Evolutionary conservation across 1,284 basidiomycete genomes (phyloP).

Genomic region (Cryptococcus sp.): DNA sequence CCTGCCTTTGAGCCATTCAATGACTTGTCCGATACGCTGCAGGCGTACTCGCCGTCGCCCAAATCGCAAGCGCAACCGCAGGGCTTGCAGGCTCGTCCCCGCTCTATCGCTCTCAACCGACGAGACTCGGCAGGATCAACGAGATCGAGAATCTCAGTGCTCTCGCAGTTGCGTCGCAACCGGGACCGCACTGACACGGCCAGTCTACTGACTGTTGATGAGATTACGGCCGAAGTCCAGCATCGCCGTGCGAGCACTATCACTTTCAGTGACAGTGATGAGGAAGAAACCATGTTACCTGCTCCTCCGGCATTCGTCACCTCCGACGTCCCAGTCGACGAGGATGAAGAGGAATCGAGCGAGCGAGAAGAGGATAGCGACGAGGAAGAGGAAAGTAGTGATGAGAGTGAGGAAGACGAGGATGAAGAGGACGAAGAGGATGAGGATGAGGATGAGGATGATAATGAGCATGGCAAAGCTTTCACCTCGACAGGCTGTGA

Average conservation of each 20-base stretch:
- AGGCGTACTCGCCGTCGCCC: slow-evolving; percentile 47
- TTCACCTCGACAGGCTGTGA: slow-evolving; percentile 67
- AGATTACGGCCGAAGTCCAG: slow-evolving; percentile 96
- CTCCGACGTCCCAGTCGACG: slow-evolving; percentile 9
- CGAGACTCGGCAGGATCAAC: slow-evolving; percentile 57
- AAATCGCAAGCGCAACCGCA: background rate
- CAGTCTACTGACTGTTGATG: slow-evolving; percentile 91
- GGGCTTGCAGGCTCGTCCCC: slow-evolving; percentile 26
- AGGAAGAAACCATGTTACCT: slow-evolving; percentile 21
- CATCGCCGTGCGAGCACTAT: slow-evolving; percentile 65
- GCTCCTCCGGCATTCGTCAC: slow-evolving; percentile 17
- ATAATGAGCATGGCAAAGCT: slow-evolving; percentile 56
- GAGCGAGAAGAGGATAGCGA: slow-evolving; percentile 34
- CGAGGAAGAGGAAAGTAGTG: slow-evolving; percentile 35
- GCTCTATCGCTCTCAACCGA: slow-evolving; percentile 55
- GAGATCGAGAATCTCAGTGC: slow-evolving; percentile 66
- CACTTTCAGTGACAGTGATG: slow-evolving; percentile 52
- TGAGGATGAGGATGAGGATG: slow-evolving; percentile 55
- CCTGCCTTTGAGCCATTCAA: slow-evolving; percentile 78
- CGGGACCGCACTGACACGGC: slow-evolving; percentile 84
- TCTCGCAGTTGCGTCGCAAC: slow-evolving; percentile 74
- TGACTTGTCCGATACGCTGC: slow-evolving; percentile 75
- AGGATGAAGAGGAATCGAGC: slow-evolving; percentile 5
- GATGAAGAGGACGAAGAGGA: slow-evolving; percentile 49
- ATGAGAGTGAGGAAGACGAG: slow-evolving; percentile 51